phyloP scores from a whole-genome alignment of 169 alveolate genomes.

The Cryptosporidium muris region DNA sequence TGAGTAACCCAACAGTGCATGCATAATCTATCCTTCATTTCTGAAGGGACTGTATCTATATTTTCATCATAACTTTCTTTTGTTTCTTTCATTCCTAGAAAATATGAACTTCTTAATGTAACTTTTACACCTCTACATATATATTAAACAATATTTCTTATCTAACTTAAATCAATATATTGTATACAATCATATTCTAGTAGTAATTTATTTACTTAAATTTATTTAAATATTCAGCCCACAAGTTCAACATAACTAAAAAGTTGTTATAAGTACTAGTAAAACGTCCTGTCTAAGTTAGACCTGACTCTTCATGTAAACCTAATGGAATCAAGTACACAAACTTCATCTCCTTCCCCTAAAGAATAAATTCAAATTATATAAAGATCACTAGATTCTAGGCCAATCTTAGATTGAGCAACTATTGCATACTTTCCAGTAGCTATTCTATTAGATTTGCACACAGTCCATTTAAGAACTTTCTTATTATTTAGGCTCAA shows the following conservation, averaged over 20 bases:
- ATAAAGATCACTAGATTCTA: slow-evolving; percentile 29
- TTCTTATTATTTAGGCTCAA: neutral
- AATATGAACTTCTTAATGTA: neutral
- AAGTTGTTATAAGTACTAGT: too few relatives aligned
- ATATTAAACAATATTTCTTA: neutral
- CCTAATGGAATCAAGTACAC: too few relatives aligned
- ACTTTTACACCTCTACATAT: neutral
- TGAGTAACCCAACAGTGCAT: slow-evolving; percentile 65
- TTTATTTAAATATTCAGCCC: neutral
- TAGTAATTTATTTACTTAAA: neutral
- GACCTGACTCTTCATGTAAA: slow-evolving; percentile 14
- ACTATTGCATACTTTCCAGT: slow-evolving; percentile 46
- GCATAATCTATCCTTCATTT: slow-evolving; percentile 48
- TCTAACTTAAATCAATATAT: neutral
- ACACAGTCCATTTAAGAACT: slow-evolving; percentile 46
- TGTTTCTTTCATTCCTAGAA: neutral
- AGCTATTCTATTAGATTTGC: slow-evolving; percentile 49
- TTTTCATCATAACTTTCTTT: neutral
- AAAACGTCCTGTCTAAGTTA: slow-evolving; percentile 45
- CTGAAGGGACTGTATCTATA: neutral
- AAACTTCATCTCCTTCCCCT: neutral
- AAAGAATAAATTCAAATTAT: neutral
- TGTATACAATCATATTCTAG: neutral
- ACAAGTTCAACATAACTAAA: neutral
- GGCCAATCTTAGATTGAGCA: slow-evolving; percentile 11